Conservation (phyloP, 2,329 filamentous ascomycete genomes). For the Ciborinia camelliae region DNA sequence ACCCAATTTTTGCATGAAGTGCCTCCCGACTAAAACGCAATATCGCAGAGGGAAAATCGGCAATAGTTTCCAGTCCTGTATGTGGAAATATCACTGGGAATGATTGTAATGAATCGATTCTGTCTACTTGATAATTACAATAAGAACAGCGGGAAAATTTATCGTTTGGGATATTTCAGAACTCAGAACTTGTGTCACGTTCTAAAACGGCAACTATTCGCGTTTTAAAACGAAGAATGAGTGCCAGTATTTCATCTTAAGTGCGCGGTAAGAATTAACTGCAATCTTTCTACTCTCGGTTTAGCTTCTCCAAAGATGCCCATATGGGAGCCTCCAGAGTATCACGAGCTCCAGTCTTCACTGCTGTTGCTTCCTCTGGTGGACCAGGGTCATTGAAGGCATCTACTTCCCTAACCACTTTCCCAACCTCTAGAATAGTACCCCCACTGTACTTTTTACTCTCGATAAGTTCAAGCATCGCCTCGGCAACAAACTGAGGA, state of each 20-base stretch:
- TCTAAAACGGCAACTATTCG: too few relatives aligned
- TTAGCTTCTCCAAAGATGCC: conserved; percentile 13
- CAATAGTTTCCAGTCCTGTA: neutral
- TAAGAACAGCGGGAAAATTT: too few relatives aligned
- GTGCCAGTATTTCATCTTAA: too few relatives aligned
- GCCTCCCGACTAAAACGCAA: neutral
- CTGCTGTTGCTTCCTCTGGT: neutral
- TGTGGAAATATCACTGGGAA: neutral
- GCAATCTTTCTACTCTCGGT: neutral
- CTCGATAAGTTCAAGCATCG: conserved; percentile 44
- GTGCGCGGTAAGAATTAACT: too few relatives aligned
- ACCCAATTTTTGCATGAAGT: too few relatives aligned
- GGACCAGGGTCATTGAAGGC: conserved; percentile 43
- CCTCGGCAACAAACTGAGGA: conserved; percentile 43
- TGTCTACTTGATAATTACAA: too few relatives aligned
- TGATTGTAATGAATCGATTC: neutral
- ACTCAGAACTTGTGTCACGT: too few relatives aligned
- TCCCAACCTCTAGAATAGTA: conserved; percentile 44
- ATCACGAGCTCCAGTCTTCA: neutral
- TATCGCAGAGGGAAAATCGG: neutral
- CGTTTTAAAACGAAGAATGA: too few relatives aligned
- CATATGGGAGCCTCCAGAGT: neutral
- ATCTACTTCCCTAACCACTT: conserved; percentile 38
- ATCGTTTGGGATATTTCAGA: too few relatives aligned
- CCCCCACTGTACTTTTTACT: conserved; percentile 40